Base-by-base conservation (phyloP, 768 basidiomycete species). In the Naematelia aurantialba region DNA sequence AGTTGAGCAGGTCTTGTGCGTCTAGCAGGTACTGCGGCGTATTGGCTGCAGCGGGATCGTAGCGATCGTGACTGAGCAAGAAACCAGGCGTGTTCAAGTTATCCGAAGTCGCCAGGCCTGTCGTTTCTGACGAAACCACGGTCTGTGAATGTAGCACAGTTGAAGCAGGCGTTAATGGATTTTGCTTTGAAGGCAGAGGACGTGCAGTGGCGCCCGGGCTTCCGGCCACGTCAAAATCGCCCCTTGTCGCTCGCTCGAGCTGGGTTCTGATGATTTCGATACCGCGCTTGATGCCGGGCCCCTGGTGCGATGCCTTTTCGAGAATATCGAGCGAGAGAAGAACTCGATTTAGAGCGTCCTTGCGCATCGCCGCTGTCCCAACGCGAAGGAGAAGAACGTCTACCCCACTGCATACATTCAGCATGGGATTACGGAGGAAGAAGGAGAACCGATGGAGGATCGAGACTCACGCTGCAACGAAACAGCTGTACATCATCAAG, bases 261-360 rank as follows among this genome's bases (percentile, higher is more conserved):
- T 39, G 34, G 17, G 34, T 39, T 39, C 17, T 39, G 34, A 39
- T 39, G 34, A 39, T 39, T 17, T 39, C 34, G 34, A 39, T 39
- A 17, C 34, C 34, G 34, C 34, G 34, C 17, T 39, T 39, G 34
- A 39, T 39, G 34, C 34, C 34, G 8, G 34, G 34, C 8, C 34
- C 34, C 17, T 39, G 34, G 17, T 39, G 34, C 8, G 34, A 39
- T 39, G 34, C 34, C 34, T 39, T 39, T 39, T 39, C 34, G 34
- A 39, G 34, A 39, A 39, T 39, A 39, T 39, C 34, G 34, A 47
- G 46, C n/a, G 46, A 47, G n/a, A 47, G 46, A 19, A 19, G 46
- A 8, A 47, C 24, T 5, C 46, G n/a, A 19, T 47, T 47, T 12
- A 47, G 19, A 12, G 46, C 46, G n/a, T 47, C 46, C 12, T 47